Percentiles rank a stretch among this genome's conserved stretches.
Evolutionary conservation across 2,329 filamentous ascomycete species (phyloP).

Genomic region (Stachybotrys echinatus): DNA sequence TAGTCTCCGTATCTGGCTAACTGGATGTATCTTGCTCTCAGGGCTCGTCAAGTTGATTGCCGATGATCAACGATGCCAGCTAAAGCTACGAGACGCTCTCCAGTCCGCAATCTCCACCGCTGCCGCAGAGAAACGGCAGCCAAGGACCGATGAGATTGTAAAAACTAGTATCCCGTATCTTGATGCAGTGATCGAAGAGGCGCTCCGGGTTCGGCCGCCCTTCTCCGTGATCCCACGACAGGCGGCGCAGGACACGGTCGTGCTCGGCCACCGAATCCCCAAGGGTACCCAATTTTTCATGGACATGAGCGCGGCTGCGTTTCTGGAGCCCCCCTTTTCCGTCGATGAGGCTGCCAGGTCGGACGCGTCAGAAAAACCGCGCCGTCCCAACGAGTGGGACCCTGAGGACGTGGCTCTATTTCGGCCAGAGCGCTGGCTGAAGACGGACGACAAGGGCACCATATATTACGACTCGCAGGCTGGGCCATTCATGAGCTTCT

Average conservation of each 20-base stretch:
- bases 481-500: constrained; percentile 13
- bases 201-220: constrained; percentile 17
- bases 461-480: background rate
- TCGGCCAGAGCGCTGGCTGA: constrained; percentile 26
- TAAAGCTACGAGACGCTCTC: constrained; percentile 12
- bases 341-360: too few relatives aligned
- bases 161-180: constrained; percentile 15
- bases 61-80: constrained; percentile 4
- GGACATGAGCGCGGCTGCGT: constrained; percentile 12
- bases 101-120: constrained; percentile 11
- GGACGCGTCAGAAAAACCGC: too few relatives aligned
- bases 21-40: too few relatives aligned
- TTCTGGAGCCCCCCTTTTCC: constrained; percentile 12
- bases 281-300: constrained; percentile 24
- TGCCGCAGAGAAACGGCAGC: constrained; percentile 8
- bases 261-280: constrained; percentile 21
- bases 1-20: too few relatives aligned
- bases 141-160: constrained; percentile 16
- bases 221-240: constrained; percentile 17
- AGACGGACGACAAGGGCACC: background rate
- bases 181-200: constrained; percentile 27
- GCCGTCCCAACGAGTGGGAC: too few relatives aligned
- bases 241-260: constrained; percentile 18
- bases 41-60: constrained; percentile 4
- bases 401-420: constrained; percentile 17